Base-by-base conservation (phyloP, 495 filamentous ascomycete genomes). In the Tuber borchii region DNA sequence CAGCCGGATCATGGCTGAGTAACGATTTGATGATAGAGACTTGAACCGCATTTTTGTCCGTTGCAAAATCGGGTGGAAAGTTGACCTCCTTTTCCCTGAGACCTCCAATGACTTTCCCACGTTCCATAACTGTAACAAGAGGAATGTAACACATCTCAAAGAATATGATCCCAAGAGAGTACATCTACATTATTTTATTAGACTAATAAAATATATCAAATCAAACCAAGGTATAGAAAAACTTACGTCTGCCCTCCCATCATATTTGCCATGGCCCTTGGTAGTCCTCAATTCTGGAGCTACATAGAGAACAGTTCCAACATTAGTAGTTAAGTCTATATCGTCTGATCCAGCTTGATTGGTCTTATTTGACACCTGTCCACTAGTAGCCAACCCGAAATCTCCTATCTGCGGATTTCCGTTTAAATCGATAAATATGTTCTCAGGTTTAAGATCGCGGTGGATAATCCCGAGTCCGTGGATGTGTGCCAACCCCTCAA, bases 381-480 rank as follows among this genome's bases (percentile, higher is more conserved):
- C 93, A 78, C 90, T 94, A 3, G 94, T 97, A 51, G 95, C 95
- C 48, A 99, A 87, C 8, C 95, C 95, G 84, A 99, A 98, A 83
- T 99, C 95, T 71, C 95, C 95, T 76, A 99, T 97, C 74, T 94
- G 92, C 17, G 96, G 93, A 80, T 97, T 95, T 69, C 92, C 92
- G 3, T 91, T 88, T 46, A 91, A 88, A 81, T 98, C 96, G 79
- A 98, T 95, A 84, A 99, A 99, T 70, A 99, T 90, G 78, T 99
- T 99, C 80, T 99, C 96, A 0, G 95, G 95, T 82, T 98, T 98
- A n/a, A 99, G 87, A 83, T 99, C 95, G 1, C 95, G 91, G 82
- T 99, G 95, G 34, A 99, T 95, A 78, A 99, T 97, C 69, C 93
- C 93, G 73, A 95, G 87, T 46, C 90, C 87, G 82, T 99, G 95